These are phyloP conservation scores for Graphium sp. DNA, from an alignment of 2,329 filamentous ascomycete species.

Conservation along the genomic window DNA sequence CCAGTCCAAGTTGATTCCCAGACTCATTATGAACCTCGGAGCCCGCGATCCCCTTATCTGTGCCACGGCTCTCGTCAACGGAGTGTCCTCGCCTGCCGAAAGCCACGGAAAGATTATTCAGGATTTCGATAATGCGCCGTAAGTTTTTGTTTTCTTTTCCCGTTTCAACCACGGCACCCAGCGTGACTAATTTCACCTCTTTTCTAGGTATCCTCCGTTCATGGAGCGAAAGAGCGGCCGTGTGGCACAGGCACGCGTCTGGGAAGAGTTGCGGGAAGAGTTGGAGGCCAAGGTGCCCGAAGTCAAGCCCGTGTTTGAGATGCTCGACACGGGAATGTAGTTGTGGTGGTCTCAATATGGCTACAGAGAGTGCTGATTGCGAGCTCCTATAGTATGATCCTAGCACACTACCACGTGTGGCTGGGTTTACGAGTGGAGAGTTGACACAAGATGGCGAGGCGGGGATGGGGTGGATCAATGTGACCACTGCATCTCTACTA, in stretches of 20 bases:
- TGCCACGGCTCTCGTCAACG: conserved; percentile 19
- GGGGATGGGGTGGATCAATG: too few relatives aligned
- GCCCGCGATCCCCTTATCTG: conserved; percentile 16
- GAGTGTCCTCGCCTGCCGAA: conserved; percentile 13
- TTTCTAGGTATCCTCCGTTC: conserved; percentile 16
- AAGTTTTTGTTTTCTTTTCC: too few relatives aligned
- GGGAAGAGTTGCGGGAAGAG: conserved; percentile 10
- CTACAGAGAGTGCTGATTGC: too few relatives aligned
- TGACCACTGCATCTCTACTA: too few relatives aligned
- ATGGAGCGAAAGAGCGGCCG: conserved; percentile 14
- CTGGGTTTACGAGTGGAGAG: too few relatives aligned
- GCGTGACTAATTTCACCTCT: conserved; percentile 1
- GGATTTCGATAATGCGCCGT: conserved; percentile 16
- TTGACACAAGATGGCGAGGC: too few relatives aligned
- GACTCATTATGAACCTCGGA: conserved; percentile 19
- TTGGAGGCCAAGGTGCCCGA: conserved; percentile 12
- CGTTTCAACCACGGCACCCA: too few relatives aligned
- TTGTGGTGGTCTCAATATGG: too few relatives aligned
- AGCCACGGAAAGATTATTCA: conserved; percentile 18
- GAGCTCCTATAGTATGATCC: too few relatives aligned
- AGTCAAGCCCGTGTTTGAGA: conserved; percentile 9
- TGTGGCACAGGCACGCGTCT: conserved; percentile 10
- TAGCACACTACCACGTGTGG: too few relatives aligned
- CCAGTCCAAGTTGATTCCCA: conserved; percentile 16
- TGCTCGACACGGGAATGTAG: conserved; percentile 8